phyloP scores from a whole-genome alignment of 78 protist species.

The Bigelowiella natans region DNA sequence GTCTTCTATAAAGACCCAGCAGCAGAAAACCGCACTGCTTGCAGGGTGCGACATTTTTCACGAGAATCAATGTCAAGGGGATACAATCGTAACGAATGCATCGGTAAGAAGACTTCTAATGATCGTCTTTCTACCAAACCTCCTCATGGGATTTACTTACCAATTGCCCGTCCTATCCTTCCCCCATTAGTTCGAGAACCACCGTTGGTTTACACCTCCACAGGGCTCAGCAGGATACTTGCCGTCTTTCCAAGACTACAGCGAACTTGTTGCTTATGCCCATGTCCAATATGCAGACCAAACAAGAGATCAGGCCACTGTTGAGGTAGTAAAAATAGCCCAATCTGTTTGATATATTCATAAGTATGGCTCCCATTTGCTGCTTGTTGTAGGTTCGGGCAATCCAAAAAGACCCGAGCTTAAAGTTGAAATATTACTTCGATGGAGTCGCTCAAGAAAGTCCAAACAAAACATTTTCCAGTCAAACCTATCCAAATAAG shows the following conservation, averaged over 20 bases:
- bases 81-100: neutral
- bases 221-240: neutral
- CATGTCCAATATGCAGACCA: neutral
- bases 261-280: neutral
- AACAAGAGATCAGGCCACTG: neutral
- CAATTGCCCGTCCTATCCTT: no score
- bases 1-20: no score
- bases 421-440: neutral
- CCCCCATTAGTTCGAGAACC: neutral
- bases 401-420: neutral
- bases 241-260: conserved; percentile 2
- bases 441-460: conserved; percentile 15
- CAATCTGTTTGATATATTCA: no score
- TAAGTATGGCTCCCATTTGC: no score
- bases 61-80: conserved; percentile 11
- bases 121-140: no score
- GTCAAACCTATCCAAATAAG: no score
- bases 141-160: no score
- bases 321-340: no score
- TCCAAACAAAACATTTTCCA: neutral
- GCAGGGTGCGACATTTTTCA: conserved; percentile 15
- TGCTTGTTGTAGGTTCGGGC: neutral
- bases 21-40: no score
- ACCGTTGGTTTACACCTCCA: conserved; percentile 5
- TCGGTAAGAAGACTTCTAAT: no score